Evolutionary conservation across 2,329 filamentous ascomycete species (phyloP), one percentile per base, ranked within the genome.

Genomic region (Helotiales sp.): DNA sequence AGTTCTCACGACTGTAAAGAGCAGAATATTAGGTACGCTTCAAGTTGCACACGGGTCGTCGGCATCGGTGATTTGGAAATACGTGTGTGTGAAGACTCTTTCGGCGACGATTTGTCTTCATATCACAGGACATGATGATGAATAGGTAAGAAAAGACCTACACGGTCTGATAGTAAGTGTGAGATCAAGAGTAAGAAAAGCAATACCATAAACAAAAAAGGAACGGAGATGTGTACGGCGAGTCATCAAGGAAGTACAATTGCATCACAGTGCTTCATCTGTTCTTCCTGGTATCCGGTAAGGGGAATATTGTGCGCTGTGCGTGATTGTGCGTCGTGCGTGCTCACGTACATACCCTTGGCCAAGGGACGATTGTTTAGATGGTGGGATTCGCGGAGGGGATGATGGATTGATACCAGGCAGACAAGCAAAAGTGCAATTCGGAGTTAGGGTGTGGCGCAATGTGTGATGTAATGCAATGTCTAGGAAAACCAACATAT

Each of bases 161-260:
- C 50, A 17, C 50, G 50, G 50, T n/a, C 50, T 54, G 15, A 54
- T 15, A 54, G 50, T 54, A 54, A 54, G 50, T 15, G 26, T n/a
- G 26, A 28, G 49, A n/a, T 30, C 3, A 17, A 32, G 11, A 32
- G 50, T n/a, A n/a, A n/a, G n/a, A n/a, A n/a, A n/a, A n/a, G n/a
- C n/a, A n/a, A n/a, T n/a, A n/a, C n/a, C n/a, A n/a, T n/a, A n/a
- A n/a, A n/a, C n/a, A n/a, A n/a, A n/a, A n/a, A n/a, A n/a, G n/a
- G n/a, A n/a, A n/a, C n/a, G n/a, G n/a, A n/a, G n/a, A n/a, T n/a
- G n/a, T n/a, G 50, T 28, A 54, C 11, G 28, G 50, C 50, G 34
- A 54, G 50, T 54, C 50, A 54, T 54, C 50, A 30, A 40, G 6
- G 28, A 32, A 54, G 50, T 28, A 54, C 50, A 54, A 32, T 54